Evolutionary conservation across 2,329 filamentous ascomycete genomes (phyloP), one percentile per base, ranked within the genome.

Genomic region (Madurella fahalii): DNA sequence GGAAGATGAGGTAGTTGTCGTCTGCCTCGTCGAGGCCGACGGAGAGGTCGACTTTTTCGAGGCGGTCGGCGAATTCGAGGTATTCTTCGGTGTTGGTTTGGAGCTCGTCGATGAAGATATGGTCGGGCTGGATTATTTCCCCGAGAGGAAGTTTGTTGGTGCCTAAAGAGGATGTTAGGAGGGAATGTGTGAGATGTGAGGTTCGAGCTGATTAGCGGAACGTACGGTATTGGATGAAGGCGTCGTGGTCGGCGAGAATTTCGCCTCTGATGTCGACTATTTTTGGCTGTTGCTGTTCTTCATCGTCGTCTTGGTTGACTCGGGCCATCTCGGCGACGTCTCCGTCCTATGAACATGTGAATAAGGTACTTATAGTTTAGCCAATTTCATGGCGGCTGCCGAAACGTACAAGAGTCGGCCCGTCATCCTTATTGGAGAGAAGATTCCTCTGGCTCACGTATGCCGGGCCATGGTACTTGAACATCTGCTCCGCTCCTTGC

Each of bases 1-100:
- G 47, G 20, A 40, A 50, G 5, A 50, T 50, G n/a, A 50, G 34
- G 15, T 40, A 42, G 15, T 50, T 40, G 18, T 50, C 39, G 16
- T 50, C 40, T n/a, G 40, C 9, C 18, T 7, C 18, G 42, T 44
- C 42, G 12, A 44, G 42, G 16, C 18, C 18, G 18, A 9, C 15
- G 5, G 12, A 25, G 42, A 44, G 18, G 42, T 44, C 16, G 47
- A 34, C 20, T 41, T 52, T 32, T 45, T 42, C 11, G 40, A 31
- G 12, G n/a, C 45, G 17, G 30, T 44, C 12, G 9, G 42, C n/a
- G 13, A 44, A 44, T 7, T 44, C 42, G 18, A 25, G 42, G 42
- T 44, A 44, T 5, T 44, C 42, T 17, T 44, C 42, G 12, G 42
- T 18, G 42, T 44, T 44, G 16, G 42, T 25, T 11, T 25, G 30